Percentiles rank a stretch among this genome's conserved stretches.
These are phyloP conservation scores for Centaurea solstitialis DNA, from an alignment of 129 eudicot species.

Conservation along the genomic window DNA sequence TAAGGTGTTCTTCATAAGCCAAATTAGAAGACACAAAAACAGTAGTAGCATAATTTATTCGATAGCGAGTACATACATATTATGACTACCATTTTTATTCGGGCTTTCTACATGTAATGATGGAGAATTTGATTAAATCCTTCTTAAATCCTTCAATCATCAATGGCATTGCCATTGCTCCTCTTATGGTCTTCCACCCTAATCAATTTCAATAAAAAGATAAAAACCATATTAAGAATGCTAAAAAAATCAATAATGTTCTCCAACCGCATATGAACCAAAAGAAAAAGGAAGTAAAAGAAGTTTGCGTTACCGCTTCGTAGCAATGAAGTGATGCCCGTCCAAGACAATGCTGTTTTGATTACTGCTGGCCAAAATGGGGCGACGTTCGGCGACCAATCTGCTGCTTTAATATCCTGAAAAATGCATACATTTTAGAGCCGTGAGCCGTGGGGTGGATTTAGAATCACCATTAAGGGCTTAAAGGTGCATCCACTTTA, in stretches of 20 bases:
- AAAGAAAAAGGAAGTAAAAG: neutral
- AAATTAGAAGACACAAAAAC: neutral
- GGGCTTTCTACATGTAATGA: slow-evolving; percentile 80
- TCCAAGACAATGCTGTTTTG: slow-evolving; percentile 81
- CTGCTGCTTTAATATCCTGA: slow-evolving; percentile 81
- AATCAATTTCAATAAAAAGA: slow-evolving; percentile 10
- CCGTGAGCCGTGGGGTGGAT: neutral
- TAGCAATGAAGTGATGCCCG: slow-evolving; percentile 73
- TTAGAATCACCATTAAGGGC: neutral
- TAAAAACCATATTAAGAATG: neutral
- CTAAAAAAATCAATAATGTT: neutral
- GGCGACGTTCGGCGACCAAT: slow-evolving; percentile 82
- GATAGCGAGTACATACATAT: slow-evolving; percentile 5
- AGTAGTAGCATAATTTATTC: neutral
- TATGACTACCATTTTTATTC: neutral
- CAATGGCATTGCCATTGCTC: slow-evolving; percentile 83
- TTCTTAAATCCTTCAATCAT: slow-evolving; percentile 89
- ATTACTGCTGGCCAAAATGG: slow-evolving; percentile 99
- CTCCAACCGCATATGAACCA: neutral
- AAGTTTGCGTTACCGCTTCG: slow-evolving; percentile 51
- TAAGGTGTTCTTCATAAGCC: neutral
- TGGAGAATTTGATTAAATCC: slow-evolving; percentile 72
- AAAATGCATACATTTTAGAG: neutral
- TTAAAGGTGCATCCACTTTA: neutral
- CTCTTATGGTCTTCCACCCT: slow-evolving; percentile 94